Evolutionary conservation across 2,329 filamentous ascomycete genomes (phyloP).

Genomic region (Sarocladium kiliense): DNA sequence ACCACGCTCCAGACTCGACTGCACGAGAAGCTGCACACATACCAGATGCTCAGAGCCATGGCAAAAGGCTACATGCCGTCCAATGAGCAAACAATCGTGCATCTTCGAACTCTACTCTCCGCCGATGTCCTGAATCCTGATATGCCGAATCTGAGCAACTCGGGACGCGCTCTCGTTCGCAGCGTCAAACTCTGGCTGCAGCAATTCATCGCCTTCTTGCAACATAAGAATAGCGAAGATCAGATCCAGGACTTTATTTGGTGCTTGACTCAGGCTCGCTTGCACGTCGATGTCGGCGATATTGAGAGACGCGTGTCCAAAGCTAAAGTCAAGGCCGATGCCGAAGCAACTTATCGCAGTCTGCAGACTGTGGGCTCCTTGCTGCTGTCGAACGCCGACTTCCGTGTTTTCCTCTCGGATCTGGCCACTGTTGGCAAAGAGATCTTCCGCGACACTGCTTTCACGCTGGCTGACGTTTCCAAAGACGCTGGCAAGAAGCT

Average conservation of each 20-base stretch:
- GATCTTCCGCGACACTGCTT: constrained; percentile 81
- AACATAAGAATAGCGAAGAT: constrained; percentile 77
- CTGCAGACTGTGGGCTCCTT: constrained; percentile 77
- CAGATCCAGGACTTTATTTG: constrained; percentile 91
- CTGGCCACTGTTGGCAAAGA: constrained; percentile 73
- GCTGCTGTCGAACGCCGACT: constrained; percentile 86
- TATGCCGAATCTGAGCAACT: constrained; percentile 63
- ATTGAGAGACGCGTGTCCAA: constrained; percentile 22
- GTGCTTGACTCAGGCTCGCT: constrained; percentile 70
- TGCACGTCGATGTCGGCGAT: constrained; percentile 34
- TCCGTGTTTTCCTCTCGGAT: constrained; percentile 80
- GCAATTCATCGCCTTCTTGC: constrained; percentile 75
- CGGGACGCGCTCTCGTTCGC: constrained; percentile 68
- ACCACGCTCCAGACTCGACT: constrained; percentile 71
- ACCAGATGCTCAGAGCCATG: constrained; percentile 83
- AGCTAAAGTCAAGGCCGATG: constrained; percentile 27
- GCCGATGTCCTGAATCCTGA: constrained; percentile 74
- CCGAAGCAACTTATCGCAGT: constrained; percentile 60
- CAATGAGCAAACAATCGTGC: constrained; percentile 75
- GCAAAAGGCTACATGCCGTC: constrained; percentile 87
- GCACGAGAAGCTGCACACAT: constrained; percentile 86
- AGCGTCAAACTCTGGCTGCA: constrained; percentile 69
- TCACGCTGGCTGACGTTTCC: constrained; percentile 71
- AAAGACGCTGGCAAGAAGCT: constrained; percentile 68
- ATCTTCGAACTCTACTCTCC: constrained; percentile 72